Evolutionary conservation across 2,329 filamentous ascomycete species (phyloP), one percentile per base, ranked within the genome.

Genomic region (Fusarium pseudocircinatum): DNA sequence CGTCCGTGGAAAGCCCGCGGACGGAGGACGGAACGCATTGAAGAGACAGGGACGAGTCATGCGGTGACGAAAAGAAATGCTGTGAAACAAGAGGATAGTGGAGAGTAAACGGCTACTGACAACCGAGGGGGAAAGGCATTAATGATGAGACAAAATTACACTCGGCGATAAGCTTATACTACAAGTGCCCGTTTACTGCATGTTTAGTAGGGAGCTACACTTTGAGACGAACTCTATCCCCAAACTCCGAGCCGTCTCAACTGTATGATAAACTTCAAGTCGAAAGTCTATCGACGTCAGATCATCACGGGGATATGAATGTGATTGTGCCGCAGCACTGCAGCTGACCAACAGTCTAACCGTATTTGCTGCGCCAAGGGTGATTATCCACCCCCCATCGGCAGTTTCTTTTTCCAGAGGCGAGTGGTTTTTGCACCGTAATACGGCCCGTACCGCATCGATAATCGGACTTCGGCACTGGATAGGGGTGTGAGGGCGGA

Each of bases 121-220:
- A 18, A 18, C 7, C 14, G 46, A 28, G 10, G 4, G 6, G 9
- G 4, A 3, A 30, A 4, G 10, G 15, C 11, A 0, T 24, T 3
- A 0, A 0, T 7, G 24, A 30, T 36, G 16, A 36, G 30, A 36
- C n/a, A 26, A 2, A 6, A 15, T 36, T 22, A 1, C 13, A 52
- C 6, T 52, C 5, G 15, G 4, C 6, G 24, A 54, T 54, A 54
- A 18, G 34, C 34, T 40, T 54, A 50, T 22, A 11, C 15, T 10
- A 34, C n/a, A 34, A 20, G 22, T 20, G 2, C n/a, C 7, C 2
- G 7, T 2, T n/a, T 53, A 1, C 14, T 52, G n/a, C n/a, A 36
- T 12, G 12, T 4, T 11, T 20, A 28, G 24, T 4, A 28, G 1
- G 2, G 4, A 7, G 2, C 15, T 22, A 5, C 7, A 5, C 20